These are phyloP conservation scores for Asterophora lycoperdoides DNA, from an alignment of 768 basidiomycete species.

Conservation along the genomic window DNA sequence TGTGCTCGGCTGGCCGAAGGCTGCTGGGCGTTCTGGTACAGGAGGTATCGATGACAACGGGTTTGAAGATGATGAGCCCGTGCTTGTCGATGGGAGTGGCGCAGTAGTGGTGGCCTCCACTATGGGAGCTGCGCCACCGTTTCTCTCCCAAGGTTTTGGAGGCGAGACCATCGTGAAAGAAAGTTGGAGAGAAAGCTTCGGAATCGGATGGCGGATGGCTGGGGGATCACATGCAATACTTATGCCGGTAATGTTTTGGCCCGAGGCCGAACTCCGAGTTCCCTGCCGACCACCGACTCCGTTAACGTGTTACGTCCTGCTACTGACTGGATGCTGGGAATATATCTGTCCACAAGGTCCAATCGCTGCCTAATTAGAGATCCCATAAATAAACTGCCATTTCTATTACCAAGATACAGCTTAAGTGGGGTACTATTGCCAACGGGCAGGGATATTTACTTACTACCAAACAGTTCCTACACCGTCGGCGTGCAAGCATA, in stretches of 20 bases:
- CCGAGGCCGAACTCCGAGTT: neutral
- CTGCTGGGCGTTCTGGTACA: slow-evolving; percentile 61
- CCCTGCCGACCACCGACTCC: too few relatives aligned
- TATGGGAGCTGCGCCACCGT: slow-evolving; percentile 36
- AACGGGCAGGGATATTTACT: too few relatives aligned
- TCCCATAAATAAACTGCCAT: too few relatives aligned
- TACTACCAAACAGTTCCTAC: too few relatives aligned
- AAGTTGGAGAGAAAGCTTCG: slow-evolving; percentile 3
- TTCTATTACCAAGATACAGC: too few relatives aligned
- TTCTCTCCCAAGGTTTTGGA: slow-evolving; percentile 87
- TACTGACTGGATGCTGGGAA: too few relatives aligned
- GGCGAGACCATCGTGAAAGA: slow-evolving; percentile 63
- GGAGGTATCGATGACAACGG: slow-evolving; percentile 27
- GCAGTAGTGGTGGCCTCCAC: slow-evolving; percentile 20
- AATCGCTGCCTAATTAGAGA: too few relatives aligned
- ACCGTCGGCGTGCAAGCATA: too few relatives aligned
- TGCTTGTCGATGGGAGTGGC: slow-evolving; percentile 24
- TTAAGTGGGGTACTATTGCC: too few relatives aligned
- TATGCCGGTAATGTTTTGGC: neutral
- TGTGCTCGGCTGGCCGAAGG: slow-evolving; percentile 39
- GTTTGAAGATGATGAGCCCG: slow-evolving; percentile 24
- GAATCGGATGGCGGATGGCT: too few relatives aligned
- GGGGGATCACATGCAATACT: neutral
- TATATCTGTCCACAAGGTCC: too few relatives aligned
- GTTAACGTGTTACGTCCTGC: too few relatives aligned